phyloP scores from a whole-genome alignment of 768 basidiomycete genomes.

The Hygrophorus russula region DNA sequence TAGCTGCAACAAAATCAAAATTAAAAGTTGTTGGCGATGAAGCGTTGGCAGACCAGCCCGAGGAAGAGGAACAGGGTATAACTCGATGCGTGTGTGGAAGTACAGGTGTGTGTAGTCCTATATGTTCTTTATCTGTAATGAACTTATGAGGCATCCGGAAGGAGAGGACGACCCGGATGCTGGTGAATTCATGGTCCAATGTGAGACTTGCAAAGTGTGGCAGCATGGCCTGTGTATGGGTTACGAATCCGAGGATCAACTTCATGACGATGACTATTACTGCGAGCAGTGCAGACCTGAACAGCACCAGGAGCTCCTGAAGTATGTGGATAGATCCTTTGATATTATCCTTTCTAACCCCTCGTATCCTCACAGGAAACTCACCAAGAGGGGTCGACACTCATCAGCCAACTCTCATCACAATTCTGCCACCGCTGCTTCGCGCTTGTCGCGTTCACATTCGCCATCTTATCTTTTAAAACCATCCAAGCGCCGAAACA shows the following conservation, averaged over 20 bases:
- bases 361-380: conserved; percentile 34
- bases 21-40: background rate
- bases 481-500: conserved; percentile 81
- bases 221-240: conserved; percentile 98
- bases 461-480: conserved; percentile 52
- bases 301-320: conserved; percentile 70
- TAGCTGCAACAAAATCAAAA: conserved; percentile 25
- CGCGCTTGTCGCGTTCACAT: conserved; percentile 65
- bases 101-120: conserved; percentile 40
- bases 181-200: conserved; percentile 96
- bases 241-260: conserved; percentile 64
- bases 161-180: conserved; percentile 70
- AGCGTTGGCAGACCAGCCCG: conserved; percentile 28
- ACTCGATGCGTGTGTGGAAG: conserved; percentile 86
- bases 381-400: conserved; percentile 51
- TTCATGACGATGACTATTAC: conserved; percentile 75
- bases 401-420: conserved; percentile 54
- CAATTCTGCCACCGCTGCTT: conserved; percentile 28
- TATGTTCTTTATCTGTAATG: conserved; percentile 3
- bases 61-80: conserved; percentile 48
- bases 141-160: conserved; percentile 18
- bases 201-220: conserved; percentile 96
- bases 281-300: conserved; percentile 92
- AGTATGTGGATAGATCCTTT: conserved; percentile 34
- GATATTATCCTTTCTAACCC: conserved; percentile 11